A percentile compares a stretch with the other conserved stretches of the same genome.
Evolutionary conservation across 1,284 basidiomycete species (phyloP).

Genomic region (Ceratobasidium theobromae): DNA sequence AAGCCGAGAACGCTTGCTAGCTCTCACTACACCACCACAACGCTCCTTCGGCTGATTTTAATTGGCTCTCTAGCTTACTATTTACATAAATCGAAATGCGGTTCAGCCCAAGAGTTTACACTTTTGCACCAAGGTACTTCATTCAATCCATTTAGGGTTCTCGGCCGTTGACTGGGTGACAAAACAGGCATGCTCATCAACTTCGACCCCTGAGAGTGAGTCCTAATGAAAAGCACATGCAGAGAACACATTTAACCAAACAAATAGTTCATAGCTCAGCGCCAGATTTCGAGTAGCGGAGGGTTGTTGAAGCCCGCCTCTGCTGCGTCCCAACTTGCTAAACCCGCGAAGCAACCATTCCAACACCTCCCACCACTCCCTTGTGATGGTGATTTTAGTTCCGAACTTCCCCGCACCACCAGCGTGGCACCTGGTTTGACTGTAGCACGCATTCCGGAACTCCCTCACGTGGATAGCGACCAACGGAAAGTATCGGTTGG

Average conservation of each 20-base stretch:
- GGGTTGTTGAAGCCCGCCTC: slow-evolving; percentile 1
- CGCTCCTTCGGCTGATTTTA: background rate
- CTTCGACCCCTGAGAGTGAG: background rate
- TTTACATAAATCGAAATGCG: background rate
- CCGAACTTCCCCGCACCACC: slow-evolving; percentile 7
- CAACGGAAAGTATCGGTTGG: slow-evolving; percentile 63
- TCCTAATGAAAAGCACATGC: background rate
- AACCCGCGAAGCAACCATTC: slow-evolving; percentile 13
- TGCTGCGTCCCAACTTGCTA: background rate
- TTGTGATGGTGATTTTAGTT: slow-evolving; percentile 2
- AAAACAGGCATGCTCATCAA: background rate
- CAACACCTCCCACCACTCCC: background rate
- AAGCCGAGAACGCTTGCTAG: background rate
- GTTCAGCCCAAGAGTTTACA: background rate
- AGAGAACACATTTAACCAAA: background rate
- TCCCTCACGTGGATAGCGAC: slow-evolving; percentile 44
- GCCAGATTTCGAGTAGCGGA: slow-evolving; percentile 13
- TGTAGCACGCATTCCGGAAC: background rate
- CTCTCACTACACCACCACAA: background rate
- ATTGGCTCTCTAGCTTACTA: background rate
- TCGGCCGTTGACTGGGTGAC: background rate
- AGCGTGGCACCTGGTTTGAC: background rate
- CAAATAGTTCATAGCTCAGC: background rate
- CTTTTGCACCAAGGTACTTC: background rate
- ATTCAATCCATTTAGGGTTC: background rate